Percentiles rank a stretch among this genome's conserved stretches.
Evolutionary conservation across 2,329 filamentous ascomycete species (phyloP).

Genomic region (Colletotrichum paranaense): DNA sequence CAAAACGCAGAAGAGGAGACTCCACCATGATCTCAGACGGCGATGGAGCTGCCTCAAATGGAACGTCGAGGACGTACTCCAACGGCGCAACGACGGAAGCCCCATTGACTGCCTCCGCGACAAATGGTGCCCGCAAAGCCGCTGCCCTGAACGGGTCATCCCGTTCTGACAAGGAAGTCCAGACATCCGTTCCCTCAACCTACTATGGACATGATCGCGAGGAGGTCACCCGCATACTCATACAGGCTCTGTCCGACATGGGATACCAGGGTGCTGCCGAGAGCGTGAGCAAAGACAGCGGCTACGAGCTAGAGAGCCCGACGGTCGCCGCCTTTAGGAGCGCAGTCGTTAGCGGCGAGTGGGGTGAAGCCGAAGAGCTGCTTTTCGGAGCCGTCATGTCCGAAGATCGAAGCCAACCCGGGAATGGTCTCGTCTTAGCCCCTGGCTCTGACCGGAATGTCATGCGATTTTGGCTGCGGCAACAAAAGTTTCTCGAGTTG

Average conservation of each 20-base stretch:
- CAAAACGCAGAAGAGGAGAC: conserved; percentile 68
- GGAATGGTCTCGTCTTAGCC: conserved; percentile 77
- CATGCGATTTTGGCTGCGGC: conserved; percentile 89
- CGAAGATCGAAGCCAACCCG: conserved; percentile 46
- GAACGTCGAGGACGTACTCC: conserved; percentile 61
- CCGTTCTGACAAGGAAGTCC: conserved; percentile 41
- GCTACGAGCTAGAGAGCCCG: conserved; percentile 86
- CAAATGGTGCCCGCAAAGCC: conserved; percentile 57
- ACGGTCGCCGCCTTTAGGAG: conserved; percentile 87
- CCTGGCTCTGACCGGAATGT: conserved; percentile 79
- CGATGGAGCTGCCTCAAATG: conserved; percentile 62
- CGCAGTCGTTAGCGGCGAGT: conserved; percentile 83
- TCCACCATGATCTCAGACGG: conserved; percentile 73
- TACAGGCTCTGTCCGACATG: conserved; percentile 90
- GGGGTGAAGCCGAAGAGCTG: conserved; percentile 86
- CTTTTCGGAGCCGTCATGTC: conserved; percentile 65
- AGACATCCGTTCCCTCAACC: conserved; percentile 44
- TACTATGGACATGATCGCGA: conserved; percentile 92
- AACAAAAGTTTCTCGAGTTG: conserved; percentile 95
- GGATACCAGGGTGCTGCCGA: conserved; percentile 85
- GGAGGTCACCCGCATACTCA: conserved; percentile 91
- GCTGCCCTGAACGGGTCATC: conserved; percentile 38
- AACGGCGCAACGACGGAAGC: conserved; percentile 67
- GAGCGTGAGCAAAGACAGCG: conserved; percentile 82
- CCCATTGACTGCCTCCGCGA: conserved; percentile 41